Evolutionary conservation across 2,329 filamentous ascomycete genomes (phyloP), one percentile per base, ranked within the genome.

Genomic region (Colletotrichum sojae): DNA sequence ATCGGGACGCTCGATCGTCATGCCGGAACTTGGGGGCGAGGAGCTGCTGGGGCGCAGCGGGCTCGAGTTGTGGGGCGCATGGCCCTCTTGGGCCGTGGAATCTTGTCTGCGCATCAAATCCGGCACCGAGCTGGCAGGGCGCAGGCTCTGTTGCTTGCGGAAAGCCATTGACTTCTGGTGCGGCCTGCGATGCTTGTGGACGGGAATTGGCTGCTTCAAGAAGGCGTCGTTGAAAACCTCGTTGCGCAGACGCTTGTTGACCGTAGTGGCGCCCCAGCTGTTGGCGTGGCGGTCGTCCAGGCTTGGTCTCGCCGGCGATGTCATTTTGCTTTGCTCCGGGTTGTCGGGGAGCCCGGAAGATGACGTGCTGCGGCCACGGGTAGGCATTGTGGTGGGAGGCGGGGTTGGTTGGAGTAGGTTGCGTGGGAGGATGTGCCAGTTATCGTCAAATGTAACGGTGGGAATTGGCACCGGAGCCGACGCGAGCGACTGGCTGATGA

Each of bases 201-300:
- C 83, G n/a, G 93, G 91, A 69, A 97, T 92, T 0, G 92, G 90
- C 61, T 94, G 92, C 68, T 94, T 94, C 51, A 94, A 84, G 76
- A 98, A 98, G 0, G 95, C 95, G 77, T 98, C 95, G 46, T 94
- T 93, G 76, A 98, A 92, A 1, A 98, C 94, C 78, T 97, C 94
- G 77, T 97, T 95, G 69, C 95, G 91, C 46, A 98, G 82, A 68
- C 91, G 90, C 74, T 93, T 92, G 77, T 98, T 98, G 67, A 98
- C 93, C 22, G 92, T 95, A 0, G 95, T 98, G 16, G 94, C 94
- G 8, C 95, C 95, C 95, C 95, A 98, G 75, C 89, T 91, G 72
- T 89, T 89, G 8, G 89, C 86, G 74, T 86, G 85, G 20, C 87
- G 83, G 51, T 89, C 84, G 25, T 89, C 86, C 68, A 91, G 75